These are phyloP conservation scores for Ramularia endophylla DNA, from an alignment of 2,329 filamentous ascomycete species.

Conservation along the genomic window DNA sequence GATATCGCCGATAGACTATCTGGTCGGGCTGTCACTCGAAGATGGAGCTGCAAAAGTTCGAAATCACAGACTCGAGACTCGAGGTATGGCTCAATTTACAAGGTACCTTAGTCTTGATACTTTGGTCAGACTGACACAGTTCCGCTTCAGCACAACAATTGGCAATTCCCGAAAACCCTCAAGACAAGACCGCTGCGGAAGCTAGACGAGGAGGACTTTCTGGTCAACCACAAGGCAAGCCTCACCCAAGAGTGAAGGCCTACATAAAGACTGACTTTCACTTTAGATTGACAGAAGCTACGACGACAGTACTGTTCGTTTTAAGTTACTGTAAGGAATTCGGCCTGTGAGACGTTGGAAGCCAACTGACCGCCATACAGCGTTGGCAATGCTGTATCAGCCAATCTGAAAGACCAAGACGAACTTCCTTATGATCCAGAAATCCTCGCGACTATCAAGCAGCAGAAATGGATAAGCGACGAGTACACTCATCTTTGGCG, in stretches of 20 bases:
- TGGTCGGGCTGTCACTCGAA: constrained; percentile 4
- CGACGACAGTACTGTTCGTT: constrained; percentile 30
- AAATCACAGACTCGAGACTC: constrained; percentile 29
- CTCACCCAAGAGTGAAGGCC: not conserved
- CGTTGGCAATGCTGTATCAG: constrained; percentile 22
- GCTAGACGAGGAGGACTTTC: constrained; percentile 29
- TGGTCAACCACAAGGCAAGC: constrained; percentile 27
- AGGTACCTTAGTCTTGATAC: not conserved
- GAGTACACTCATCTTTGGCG: constrained; percentile 32
- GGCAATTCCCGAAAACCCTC: constrained; percentile 26
- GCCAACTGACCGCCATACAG: too few species aligned
- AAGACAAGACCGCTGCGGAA: constrained; percentile 26
- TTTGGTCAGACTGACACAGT: constrained; percentile 5
- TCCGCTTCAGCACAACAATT: constrained; percentile 24
- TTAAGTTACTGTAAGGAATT: constrained; percentile 28
- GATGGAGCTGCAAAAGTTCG: constrained; percentile 26
- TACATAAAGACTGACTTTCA: not conserved
- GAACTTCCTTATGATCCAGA: constrained; percentile 24
- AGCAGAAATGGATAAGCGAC: constrained; percentile 30
- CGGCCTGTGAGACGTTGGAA: too few species aligned
- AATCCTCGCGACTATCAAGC: constrained; percentile 20
- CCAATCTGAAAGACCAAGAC: constrained; percentile 25
- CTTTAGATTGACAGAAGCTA: constrained; percentile 30
- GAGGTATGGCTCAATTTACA: constrained; percentile 23
- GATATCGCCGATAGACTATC: constrained; percentile 6